Evolutionary conservation across 2,329 filamentous ascomycete species (phyloP), one percentile per base, ranked within the genome.

Genomic region (Exutisphaerella laricina): DNA sequence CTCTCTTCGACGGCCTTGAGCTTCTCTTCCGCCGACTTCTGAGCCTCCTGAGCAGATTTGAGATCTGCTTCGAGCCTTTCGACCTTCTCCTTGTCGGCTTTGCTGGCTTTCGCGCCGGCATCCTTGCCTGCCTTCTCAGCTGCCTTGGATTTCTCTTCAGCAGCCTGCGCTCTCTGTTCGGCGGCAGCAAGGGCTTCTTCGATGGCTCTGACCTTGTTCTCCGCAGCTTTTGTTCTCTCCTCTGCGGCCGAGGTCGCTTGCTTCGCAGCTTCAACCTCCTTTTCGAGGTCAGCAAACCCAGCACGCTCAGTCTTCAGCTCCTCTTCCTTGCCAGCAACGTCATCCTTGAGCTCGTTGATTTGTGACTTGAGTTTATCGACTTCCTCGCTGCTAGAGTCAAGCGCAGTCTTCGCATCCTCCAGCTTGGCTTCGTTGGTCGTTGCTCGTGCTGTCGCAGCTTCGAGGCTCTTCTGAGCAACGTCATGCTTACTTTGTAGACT

Each of bases 371-470:
- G 43, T 17, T 49, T 45, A 1, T 51, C 48, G 16, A 59, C 22
- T 30, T 59, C 56, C 21, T 57, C 55, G n/a, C 73, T 68, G 14
- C 67, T 64, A 14, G 74, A 70, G 30, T 73, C 66, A 13, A 66
- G 39, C 36, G 58, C 54, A 16, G 41, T 50, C 21, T 53, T 49
- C 17, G 50, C 46, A 10, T 56, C 42, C 4, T 59, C 56, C 2
- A 50, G 45, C 31, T 58, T 50, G 7, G 44, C 33, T 23, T 57
- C 48, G 16, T 45, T 35, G 7, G 34, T 35, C 12, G 45, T 46
- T 12, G 46, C 40, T 31, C 49, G 42, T 7, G 46, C 40, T 21
- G 49, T 46, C 8, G 47, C 49, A 9, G 40, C 26, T 28, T 48
- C 37, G 4, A 54, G 45, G 31, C 39, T 52, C 18, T 41, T 37